Evolutionary conservation across 2,329 filamentous ascomycete species (phyloP).

Genomic region (Monilinia fructicola): DNA sequence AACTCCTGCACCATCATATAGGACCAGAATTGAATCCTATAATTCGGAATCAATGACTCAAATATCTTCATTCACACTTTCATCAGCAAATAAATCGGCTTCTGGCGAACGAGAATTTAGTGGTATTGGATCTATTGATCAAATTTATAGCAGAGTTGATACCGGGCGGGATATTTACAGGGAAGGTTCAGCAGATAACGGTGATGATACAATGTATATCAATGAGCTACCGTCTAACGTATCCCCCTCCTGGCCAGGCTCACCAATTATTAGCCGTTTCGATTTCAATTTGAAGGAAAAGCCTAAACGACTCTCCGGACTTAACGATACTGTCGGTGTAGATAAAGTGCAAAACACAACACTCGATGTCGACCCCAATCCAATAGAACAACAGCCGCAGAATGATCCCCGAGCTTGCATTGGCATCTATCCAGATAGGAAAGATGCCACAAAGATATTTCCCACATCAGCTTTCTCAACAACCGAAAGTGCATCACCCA

Average conservation of each 20-base stretch:
- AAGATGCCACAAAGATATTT: neutral
- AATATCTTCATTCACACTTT: neutral
- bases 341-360: neutral
- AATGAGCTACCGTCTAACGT: constrained; percentile 2
- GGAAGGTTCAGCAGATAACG: neutral
- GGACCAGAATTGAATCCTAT: constrained; percentile 18
- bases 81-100: constrained; percentile 5
- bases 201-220: neutral
- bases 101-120: neutral
- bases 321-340: neutral
- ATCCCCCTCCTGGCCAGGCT: constrained; percentile 2
- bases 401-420: neutral
- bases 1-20: constrained; percentile 17
- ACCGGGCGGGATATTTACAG: neutral
- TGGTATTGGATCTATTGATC: constrained; percentile 15
- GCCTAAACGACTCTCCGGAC: neutral
- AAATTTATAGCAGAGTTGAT: constrained; percentile 13
- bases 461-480: constrained; percentile 15
- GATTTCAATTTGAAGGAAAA: neutral
- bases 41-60: neutral
- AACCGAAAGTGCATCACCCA: neutral
- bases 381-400: neutral
- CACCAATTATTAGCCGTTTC: neutral
- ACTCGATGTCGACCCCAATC: neutral
- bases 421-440: neutral